Evolutionary conservation across 2,329 filamentous ascomycete species (phyloP).

Genomic region (Apiospora pterosperma): DNA sequence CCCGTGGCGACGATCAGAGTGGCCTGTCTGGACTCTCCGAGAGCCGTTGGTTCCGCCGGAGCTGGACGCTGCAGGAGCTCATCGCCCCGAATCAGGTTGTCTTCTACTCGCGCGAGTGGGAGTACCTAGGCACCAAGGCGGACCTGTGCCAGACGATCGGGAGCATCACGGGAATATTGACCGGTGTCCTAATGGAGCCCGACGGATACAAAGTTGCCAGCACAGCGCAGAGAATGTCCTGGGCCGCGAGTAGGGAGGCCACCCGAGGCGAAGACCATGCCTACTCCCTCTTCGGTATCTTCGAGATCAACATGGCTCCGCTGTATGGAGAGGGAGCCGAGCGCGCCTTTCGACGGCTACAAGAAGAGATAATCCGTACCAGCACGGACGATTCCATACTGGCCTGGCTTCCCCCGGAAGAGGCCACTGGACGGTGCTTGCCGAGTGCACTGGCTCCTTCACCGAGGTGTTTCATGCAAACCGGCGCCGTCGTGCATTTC

Average conservation of each 20-base stretch:
- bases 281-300: conserved; percentile 15
- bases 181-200: not conserved
- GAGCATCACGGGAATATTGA: not conserved
- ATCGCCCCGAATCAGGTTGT: not conserved
- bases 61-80: conserved; percentile 6
- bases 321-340: conserved; percentile 13
- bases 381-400: conserved; percentile 4
- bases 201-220: not conserved
- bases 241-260: conserved; percentile 12
- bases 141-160: not conserved
- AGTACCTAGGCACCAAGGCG: not conserved
- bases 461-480: not conserved
- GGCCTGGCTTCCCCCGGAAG: not conserved
- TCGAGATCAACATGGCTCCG: conserved; percentile 13
- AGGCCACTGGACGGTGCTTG: not conserved
- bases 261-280: conserved; percentile 12
- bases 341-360: conserved; percentile 13
- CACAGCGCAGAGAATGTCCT: conserved; percentile 8
- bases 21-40: not conserved
- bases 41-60: conserved; percentile 1
- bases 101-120: not conserved
- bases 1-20: not conserved
- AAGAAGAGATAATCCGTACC: conserved; percentile 12
- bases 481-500: not conserved
- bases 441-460: not conserved